Evolutionary conservation across 306 rosid genomes (phyloP), one percentile per base, ranked within the genome.

Genomic region (Adenanthera pavonina): DNA sequence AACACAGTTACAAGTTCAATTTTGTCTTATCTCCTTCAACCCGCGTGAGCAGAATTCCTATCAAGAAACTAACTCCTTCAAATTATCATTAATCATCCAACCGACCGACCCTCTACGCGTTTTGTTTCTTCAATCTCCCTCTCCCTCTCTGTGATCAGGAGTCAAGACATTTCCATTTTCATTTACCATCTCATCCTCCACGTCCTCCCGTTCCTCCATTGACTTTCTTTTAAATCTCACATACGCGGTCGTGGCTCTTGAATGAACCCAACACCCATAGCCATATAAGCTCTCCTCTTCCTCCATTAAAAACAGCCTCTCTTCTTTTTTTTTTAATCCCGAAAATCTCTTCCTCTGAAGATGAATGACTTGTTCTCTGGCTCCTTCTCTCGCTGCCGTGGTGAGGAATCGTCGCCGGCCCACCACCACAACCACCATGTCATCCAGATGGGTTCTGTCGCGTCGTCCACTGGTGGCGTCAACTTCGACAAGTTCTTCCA

Each of bases 301-400:
- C 30, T 25, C 30, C 30, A 25, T 25, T 0, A 25, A 25, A 25
- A 25, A 25, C 30, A 25, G 30, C 30, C 33, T 49, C 2, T 20
- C 6, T 40, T 12, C 9, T 14, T 36, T 7, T 40, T 56, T 7
- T n/a, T 7, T 56, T 25, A 25, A 25, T 25, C 30, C 30, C 30
- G 30, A 25, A 25, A 3, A 36, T 20, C n/a, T 57, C 2, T 15
- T 74, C 4, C 41, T n/a, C 33, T 47, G 7, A 30, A 36, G 8
- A 91, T 91, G 92, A 91, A 89, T 78, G 89, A 91, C 80, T 76
- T 91, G 72, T 86, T 91, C 62, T 84, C 91, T 51, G 76, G 88
- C 61, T 87, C 94, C 19, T 91, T 91, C 81, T 80, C 91, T 6
- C 83, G 88, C 65, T 86, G 81, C 78, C 86, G 89, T 17, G 74